phyloP scores from a whole-genome alignment of 306 rosid species.

The Sphenostylis stenocarpa region DNA sequence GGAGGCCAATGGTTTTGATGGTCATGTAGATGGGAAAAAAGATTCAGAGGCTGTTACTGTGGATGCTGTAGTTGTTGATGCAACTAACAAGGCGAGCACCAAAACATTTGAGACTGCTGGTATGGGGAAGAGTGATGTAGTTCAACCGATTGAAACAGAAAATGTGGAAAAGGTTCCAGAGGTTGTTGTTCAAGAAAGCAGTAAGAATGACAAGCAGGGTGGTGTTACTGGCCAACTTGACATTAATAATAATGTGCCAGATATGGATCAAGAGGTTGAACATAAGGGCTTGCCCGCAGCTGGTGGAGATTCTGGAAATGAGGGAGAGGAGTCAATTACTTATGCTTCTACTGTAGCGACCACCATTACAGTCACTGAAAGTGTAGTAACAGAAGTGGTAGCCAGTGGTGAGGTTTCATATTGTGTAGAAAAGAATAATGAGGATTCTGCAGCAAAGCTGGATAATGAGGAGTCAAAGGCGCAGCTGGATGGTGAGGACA shows the following conservation, averaged over 20 bases:
- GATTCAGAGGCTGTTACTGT: slow-evolving; percentile 16
- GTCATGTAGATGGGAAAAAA: slow-evolving; percentile 34
- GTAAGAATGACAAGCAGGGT: slow-evolving; percentile 36
- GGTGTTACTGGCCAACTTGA: slow-evolving; percentile 36
- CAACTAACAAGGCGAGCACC: slow-evolving; percentile 2
- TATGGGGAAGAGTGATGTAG: slow-evolving; percentile 22
- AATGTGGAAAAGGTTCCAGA: slow-evolving; percentile 30
- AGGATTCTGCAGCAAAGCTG: slow-evolving; percentile 42
- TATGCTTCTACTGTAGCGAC: slow-evolving; percentile 45
- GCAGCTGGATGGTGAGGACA: slow-evolving; percentile 50
- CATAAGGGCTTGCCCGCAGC: slow-evolving; percentile 40
- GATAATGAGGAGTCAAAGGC: slow-evolving; percentile 45
- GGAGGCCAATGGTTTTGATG: slow-evolving; percentile 40
- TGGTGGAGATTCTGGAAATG: slow-evolving; percentile 38
- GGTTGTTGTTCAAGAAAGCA: slow-evolving; percentile 29
- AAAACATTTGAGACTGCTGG: slow-evolving; percentile 6
- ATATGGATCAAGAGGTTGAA: slow-evolving; percentile 40
- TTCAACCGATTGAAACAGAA: slow-evolving; percentile 14
- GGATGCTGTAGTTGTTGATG: slow-evolving; percentile 21
- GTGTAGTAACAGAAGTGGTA: slow-evolving; percentile 40
- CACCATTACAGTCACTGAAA: slow-evolving; percentile 39
- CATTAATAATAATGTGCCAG: slow-evolving; percentile 30
- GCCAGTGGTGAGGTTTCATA: slow-evolving; percentile 42
- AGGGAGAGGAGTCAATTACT: slow-evolving; percentile 38
- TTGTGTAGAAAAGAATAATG: slow-evolving; percentile 43